phyloP scores from a whole-genome alignment of 176 grass and related monocot genomes.

The Rhynchospora pubera region DNA sequence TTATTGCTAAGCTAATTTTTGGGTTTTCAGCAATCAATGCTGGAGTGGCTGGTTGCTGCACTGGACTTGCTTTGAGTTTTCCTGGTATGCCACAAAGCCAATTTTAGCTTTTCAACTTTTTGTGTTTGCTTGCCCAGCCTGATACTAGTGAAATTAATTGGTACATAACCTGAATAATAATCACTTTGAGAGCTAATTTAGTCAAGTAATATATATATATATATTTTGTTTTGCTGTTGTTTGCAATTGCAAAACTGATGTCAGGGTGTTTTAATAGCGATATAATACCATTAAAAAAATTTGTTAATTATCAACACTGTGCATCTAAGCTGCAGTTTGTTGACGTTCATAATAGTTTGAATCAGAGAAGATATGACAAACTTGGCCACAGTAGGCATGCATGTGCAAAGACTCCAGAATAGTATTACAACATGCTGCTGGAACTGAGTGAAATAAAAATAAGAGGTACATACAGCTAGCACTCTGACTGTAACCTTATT shows the following conservation, averaged over 20 bases:
- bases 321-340: neutral
- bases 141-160: neutral
- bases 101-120: neutral
- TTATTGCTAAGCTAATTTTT: conserved; percentile 27
- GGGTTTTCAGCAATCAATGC: conserved; percentile 58
- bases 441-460: neutral
- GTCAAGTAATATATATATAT: neutral
- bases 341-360: neutral
- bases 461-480: neutral
- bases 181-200: neutral
- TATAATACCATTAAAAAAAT: neutral
- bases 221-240: neutral
- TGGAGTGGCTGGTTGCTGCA: conserved; percentile 85
- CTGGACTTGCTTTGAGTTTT: conserved; percentile 88
- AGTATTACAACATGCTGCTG: neutral
- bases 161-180: neutral
- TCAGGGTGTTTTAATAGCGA: neutral
- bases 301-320: neutral
- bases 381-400: neutral
- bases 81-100: conserved; percentile 41
- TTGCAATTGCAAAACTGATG: neutral
- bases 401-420: neutral
- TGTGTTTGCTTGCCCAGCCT: neutral
- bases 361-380: neutral
- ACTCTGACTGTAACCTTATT: neutral